A percentile compares a stretch with the other conserved stretches of the same genome.
Conservation (phyloP, 169 alveolate species). For the Plasmodium cynomolgi region DNA sequence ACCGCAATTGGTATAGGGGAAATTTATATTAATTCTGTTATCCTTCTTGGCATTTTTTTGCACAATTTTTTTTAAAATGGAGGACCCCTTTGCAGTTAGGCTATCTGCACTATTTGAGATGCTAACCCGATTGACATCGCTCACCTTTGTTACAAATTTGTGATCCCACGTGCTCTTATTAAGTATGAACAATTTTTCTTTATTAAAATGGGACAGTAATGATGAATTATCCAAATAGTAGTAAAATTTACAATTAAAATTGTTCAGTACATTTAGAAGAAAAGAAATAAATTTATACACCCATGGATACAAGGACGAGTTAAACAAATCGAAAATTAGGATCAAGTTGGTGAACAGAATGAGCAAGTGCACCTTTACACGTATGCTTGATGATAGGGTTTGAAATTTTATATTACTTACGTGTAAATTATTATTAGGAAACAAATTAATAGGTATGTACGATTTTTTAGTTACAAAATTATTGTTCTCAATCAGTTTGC, state of each 20-base stretch:
- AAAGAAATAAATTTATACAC: conserved; percentile 44
- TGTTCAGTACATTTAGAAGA: conserved; percentile 35
- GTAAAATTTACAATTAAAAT: conserved; percentile 23
- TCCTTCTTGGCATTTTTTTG: conserved; percentile 38
- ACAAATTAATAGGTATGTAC: conserved; percentile 41
- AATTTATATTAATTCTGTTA: conserved; percentile 22
- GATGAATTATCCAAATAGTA: conserved; percentile 31
- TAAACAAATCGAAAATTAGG: conserved; percentile 22
- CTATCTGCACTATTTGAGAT: background rate
- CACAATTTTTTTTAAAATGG: conserved; percentile 16
- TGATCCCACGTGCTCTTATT: conserved; percentile 1
- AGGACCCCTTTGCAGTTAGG: conserved; percentile 6
- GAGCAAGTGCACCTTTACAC: conserved; percentile 23
- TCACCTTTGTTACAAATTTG: conserved; percentile 10
- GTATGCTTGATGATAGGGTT: conserved; percentile 12
- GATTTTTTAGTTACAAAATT: conserved; percentile 30
- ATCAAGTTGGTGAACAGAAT: conserved; percentile 40
- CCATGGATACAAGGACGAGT: conserved; percentile 39
- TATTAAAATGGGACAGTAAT: conserved; percentile 27
- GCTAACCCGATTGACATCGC: background rate
- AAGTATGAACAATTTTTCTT: background rate
- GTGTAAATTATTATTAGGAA: conserved; percentile 29
- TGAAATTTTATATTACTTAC: conserved; percentile 36
- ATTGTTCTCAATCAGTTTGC: conserved; percentile 14
- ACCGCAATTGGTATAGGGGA: conserved; percentile 26